Conservation (phyloP, 768 basidiomycete genomes). For the Tricholomella constricta region DNA sequence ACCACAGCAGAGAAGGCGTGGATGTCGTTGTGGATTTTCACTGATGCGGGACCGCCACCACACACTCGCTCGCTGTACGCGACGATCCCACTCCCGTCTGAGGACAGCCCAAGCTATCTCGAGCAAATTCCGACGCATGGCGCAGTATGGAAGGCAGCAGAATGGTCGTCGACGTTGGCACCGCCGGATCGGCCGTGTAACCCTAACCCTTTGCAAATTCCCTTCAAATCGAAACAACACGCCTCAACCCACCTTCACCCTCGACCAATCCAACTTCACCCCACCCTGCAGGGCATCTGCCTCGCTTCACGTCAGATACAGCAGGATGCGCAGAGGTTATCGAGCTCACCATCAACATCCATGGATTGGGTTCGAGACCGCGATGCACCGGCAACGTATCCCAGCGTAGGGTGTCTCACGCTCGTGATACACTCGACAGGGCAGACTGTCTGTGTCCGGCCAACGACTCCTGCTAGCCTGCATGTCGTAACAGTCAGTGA, state of each 20-base stretch:
- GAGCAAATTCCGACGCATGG: too few relatives aligned
- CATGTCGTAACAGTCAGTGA: slow-evolving; percentile 9
- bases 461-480: background rate
- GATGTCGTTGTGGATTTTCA: background rate
- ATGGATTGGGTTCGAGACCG: background rate
- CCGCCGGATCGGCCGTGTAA: too few relatives aligned
- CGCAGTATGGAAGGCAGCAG: too few relatives aligned
- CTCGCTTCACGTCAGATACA: background rate
- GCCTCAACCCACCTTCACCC: background rate
- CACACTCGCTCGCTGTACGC: slow-evolving; percentile 10
- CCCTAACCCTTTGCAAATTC: too few relatives aligned
- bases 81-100: slow-evolving; percentile 10
- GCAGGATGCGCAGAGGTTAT: background rate
- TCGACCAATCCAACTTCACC: background rate
- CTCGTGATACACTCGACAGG: slow-evolving; percentile 2
- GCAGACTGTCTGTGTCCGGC: slow-evolving; percentile 2
- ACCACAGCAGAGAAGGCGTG: background rate
- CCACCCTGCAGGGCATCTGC: background rate
- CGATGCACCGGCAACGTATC: background rate
- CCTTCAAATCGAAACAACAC: too few relatives aligned
- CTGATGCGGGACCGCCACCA: slow-evolving; percentile 5
- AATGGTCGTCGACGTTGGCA: too few relatives aligned
- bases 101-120: background rate
- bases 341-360: too few relatives aligned
- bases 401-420: background rate